Evolutionary conservation across 2,329 filamentous ascomycete species (phyloP).

Genomic region (Ophiocordyceps australis): DNA sequence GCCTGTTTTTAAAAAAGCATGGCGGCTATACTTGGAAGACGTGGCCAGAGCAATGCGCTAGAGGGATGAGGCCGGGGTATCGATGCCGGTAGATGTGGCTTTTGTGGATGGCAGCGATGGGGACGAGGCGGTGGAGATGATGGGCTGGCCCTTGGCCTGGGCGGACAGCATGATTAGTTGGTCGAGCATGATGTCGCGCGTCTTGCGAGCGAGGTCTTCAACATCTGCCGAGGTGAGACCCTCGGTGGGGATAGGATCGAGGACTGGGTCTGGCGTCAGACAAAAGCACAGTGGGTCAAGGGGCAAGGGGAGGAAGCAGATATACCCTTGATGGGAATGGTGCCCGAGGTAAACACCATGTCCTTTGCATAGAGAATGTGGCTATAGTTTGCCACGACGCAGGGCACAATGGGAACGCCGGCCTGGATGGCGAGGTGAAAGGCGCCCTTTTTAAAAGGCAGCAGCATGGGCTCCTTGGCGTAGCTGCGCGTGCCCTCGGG

Average conservation of each 20-base stretch:
- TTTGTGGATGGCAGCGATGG: no score
- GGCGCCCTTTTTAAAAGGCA: conserved; percentile 98
- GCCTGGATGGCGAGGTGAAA: conserved; percentile 94
- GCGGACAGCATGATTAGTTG: conserved; percentile 38
- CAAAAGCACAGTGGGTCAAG: neutral
- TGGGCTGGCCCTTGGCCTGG: conserved; percentile 23
- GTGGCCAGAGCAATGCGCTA: no score
- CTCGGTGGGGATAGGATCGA: conserved; percentile 64
- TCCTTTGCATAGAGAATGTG: conserved; percentile 49
- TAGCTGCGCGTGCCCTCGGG: conserved; percentile 90
- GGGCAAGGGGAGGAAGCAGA: conserved; percentile 1
- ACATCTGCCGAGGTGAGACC: conserved; percentile 61
- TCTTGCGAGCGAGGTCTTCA: conserved; percentile 49
- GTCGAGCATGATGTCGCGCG: conserved; percentile 58
- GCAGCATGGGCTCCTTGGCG: conserved; percentile 56
- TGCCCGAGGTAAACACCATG: conserved; percentile 46
- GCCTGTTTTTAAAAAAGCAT: no score
- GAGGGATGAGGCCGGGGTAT: no score
- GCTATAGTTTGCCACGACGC: conserved; percentile 66
- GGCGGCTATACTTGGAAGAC: no score
- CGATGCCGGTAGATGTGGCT: conserved; percentile 8
- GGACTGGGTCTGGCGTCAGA: no score
- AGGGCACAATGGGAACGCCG: conserved; percentile 78
- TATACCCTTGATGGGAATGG: conserved; percentile 58
- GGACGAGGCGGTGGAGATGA: conserved; percentile 11